These are phyloP conservation scores for Phyllosticta citribraziliensis DNA, from an alignment of 2,329 filamentous ascomycete genomes.

Conservation along the genomic window DNA sequence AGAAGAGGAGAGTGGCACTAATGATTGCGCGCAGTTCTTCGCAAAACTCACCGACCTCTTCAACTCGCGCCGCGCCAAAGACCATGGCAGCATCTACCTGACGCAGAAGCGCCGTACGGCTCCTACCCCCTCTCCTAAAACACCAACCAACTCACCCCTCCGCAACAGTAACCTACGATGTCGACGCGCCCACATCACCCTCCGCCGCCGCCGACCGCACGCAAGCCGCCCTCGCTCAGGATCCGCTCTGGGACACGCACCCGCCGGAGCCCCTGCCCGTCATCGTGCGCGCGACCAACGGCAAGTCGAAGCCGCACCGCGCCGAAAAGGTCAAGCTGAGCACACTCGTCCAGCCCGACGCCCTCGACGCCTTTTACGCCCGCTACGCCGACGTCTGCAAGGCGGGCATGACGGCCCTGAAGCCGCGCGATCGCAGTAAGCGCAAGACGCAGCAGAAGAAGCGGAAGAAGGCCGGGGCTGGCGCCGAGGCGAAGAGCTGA, in stretches of 20 bases:
- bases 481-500: not conserved
- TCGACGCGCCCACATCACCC: not conserved
- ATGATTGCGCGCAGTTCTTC: conserved; percentile 54
- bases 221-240: conserved; percentile 11
- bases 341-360: conserved; percentile 68
- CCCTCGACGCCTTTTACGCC: conserved; percentile 70
- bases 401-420: conserved; percentile 74
- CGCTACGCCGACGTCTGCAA: conserved; percentile 89
- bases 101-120: conserved; percentile 62
- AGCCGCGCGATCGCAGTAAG: conserved; percentile 88
- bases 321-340: conserved; percentile 63
- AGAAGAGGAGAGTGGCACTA: not conserved
- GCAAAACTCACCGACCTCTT: conserved; percentile 58
- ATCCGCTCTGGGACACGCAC: conserved; percentile 51
- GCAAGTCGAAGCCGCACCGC: conserved; percentile 46
- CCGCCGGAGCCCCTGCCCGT: conserved; percentile 56
- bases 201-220: conserved; percentile 24
- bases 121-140: not conserved
- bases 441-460: conserved; percentile 70
- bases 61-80: conserved; percentile 53
- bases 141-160: not conserved
- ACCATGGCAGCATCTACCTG: conserved; percentile 64
- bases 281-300: conserved; percentile 76
- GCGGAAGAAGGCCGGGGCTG: conserved; percentile 36
- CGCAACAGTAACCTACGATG: conserved; percentile 30